Base-by-base conservation (phyloP, 495 filamentous ascomycete genomes). In the Hypoxylon fragiforme region DNA sequence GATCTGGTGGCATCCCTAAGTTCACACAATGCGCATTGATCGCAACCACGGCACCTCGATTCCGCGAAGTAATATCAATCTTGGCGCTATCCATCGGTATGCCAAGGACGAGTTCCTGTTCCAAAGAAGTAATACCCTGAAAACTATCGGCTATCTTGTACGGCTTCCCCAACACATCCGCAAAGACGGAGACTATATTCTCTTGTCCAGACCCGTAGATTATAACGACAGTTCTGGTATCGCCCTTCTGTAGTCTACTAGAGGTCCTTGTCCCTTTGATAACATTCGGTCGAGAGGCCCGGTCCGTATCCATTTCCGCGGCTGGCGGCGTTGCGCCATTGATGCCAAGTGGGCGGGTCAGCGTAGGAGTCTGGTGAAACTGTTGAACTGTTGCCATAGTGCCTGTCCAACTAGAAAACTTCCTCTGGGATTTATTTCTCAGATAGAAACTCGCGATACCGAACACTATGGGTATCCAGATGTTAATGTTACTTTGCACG, bases 21-120 rank as follows among this genome's bases (percentile, higher is more conserved):
- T 84, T 84, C 48, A 90, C 82, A 64, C 85, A 87, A 55, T 91
- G 86, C 2, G 83, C 81, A 59, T 90, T 87, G 60, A 91, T 88
- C 32, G 85, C 67, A 20, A 87, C 74, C 22, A 84, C 67, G 37
- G 76, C 65, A 13, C 71, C 66, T 38, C 68, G 74, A 57, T 87
- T 76, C 37, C 77, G 73, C 6, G 62, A 68, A 36, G 73, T 66
- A 32, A 87, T 72, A 46, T 79, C 77, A 0, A 64, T 67, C 37
- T 74, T 76, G n/a, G 85, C 76, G 42, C 78, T 77, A 1, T 71
- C 70, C 1, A 77, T 73, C 21, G 72, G 54, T 15, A 88, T 74
- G 1, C 85, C 86, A 26, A 85, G 76, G 2, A 88, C 83, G 9
- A 76, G 66, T 20, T 75, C 77, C 53, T 76, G 73, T 36, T 79